These are phyloP conservation scores for Mollisia scopiformis DNA, from an alignment of 2,329 filamentous ascomycete genomes.

Conservation along the genomic window DNA sequence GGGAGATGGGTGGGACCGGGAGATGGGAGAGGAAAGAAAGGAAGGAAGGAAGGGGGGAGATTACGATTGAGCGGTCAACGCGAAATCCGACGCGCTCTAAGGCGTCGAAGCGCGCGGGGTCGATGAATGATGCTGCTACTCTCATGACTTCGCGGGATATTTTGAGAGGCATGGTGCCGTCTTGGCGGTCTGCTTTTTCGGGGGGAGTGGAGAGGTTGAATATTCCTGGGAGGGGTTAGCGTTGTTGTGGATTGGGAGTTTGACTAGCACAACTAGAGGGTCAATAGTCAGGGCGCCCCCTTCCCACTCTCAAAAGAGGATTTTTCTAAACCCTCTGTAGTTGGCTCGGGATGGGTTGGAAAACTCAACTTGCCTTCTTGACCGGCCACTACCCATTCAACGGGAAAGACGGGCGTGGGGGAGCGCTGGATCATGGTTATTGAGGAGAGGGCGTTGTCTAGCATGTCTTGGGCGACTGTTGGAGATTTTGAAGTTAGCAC, in stretches of 20 bases:
- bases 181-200: constrained; percentile 2
- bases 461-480: constrained; percentile 63
- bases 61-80: constrained; percentile 57
- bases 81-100: constrained; percentile 52
- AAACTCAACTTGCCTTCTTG: constrained; percentile 8
- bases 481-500: neutral
- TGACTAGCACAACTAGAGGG: too few species aligned
- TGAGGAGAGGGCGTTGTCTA: constrained; percentile 54
- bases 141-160: constrained; percentile 6
- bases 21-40: too few species aligned
- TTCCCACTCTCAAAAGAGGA: too few species aligned
- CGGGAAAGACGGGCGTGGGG: constrained; percentile 9
- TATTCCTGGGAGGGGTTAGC: constrained; percentile 1
- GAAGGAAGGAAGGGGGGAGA: too few species aligned
- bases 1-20: too few species aligned
- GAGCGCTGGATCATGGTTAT: constrained; percentile 52
- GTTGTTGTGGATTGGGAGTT: neutral
- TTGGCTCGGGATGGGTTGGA: neutral
- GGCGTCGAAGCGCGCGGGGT: constrained; percentile 9
- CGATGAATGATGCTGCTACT: neutral
- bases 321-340: too few species aligned
- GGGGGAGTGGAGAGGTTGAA: constrained; percentile 11
- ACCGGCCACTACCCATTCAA: constrained; percentile 9
- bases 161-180: neutral
- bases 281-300: too few species aligned